Conservation (phyloP, 345 rosid species). For the Rhodomyrtus tomentosa region DNA sequence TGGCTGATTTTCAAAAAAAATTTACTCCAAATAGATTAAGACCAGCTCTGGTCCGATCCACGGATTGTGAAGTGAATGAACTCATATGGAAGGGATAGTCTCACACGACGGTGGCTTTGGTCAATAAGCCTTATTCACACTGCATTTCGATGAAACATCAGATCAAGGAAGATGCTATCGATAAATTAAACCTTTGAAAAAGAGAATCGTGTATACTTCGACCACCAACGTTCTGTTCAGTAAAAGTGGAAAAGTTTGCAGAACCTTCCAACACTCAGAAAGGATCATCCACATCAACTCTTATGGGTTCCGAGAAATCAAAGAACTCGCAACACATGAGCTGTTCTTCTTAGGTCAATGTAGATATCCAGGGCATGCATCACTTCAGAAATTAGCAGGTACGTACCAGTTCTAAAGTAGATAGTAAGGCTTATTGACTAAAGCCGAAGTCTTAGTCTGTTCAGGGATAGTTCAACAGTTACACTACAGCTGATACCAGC, state of each 20-base stretch:
- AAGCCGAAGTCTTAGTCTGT: too few relatives aligned
- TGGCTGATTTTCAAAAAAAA: too few relatives aligned
- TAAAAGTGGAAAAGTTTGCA: background rate
- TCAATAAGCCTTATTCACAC: too few relatives aligned
- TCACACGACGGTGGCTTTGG: too few relatives aligned
- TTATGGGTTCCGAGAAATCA: background rate
- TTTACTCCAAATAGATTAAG: too few relatives aligned
- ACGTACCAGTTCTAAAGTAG: background rate
- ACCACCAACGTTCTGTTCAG: background rate
- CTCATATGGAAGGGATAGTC: too few relatives aligned
- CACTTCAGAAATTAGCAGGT: background rate
- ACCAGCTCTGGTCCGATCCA: too few relatives aligned
- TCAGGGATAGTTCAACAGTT: too few relatives aligned
- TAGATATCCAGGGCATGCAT: background rate
- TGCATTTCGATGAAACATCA: constrained; percentile 10
- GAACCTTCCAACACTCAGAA: background rate
- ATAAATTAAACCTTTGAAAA: background rate
- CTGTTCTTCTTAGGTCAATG: background rate
- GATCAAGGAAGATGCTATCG: background rate
- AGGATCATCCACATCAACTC: background rate
- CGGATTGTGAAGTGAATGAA: too few relatives aligned
- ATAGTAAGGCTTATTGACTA: too few relatives aligned
- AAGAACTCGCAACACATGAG: background rate
- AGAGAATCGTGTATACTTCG: background rate
- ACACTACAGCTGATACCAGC: too few relatives aligned